Evolutionary conservation across 1,284 basidiomycete species (phyloP), one percentile per base, ranked within the genome.

Genomic region (Bjerkandera adusta): DNA sequence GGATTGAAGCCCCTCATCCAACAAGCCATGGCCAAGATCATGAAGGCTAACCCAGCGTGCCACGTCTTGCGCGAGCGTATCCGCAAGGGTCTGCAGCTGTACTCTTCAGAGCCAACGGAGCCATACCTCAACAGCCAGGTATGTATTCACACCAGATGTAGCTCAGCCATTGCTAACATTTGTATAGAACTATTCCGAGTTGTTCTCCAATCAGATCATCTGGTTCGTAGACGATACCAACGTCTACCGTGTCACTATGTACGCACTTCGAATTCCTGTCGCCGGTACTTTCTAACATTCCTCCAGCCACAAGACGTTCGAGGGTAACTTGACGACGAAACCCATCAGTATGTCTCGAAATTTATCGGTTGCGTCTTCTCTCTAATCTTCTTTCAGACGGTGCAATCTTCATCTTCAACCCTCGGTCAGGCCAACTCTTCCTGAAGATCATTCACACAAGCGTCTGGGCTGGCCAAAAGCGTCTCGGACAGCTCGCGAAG

Each of bases 191-290:
- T 95, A 97, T 68, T 96, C 94, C 3, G 95, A 97, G 70, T 70
- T 97, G 38, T 97, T 97, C 77, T 95, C 92, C n/a, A 99, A 99
- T 70, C 96, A 98, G 68, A 96, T 99, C 67, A 98, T 99, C 57
- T 99, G 96, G 97, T 98, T 99, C 64, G 95, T 99, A 55, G 97
- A 99, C 64, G 97, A 99, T 66, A 99, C 97, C 36, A 98, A 99
- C 60, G 97, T 99, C 21, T 99, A 99, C 71, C 93, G 97, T 58
- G 97, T 99, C 47, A 99, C 96, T 6, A 99, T 99, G 79, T 82
- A 63, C 52, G 77, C 64, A n/a, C 38, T 43, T 30, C n/a, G n/a
- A 3, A 27, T 20, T 4, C 15, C 38, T 26, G 16, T 10, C 48
- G 16, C 32, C 53, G 27, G 40, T 45, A 25, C 47, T 26, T 43